Conservation (phyloP, 176 grass and related monocot species). For the Bromus sterilis region DNA sequence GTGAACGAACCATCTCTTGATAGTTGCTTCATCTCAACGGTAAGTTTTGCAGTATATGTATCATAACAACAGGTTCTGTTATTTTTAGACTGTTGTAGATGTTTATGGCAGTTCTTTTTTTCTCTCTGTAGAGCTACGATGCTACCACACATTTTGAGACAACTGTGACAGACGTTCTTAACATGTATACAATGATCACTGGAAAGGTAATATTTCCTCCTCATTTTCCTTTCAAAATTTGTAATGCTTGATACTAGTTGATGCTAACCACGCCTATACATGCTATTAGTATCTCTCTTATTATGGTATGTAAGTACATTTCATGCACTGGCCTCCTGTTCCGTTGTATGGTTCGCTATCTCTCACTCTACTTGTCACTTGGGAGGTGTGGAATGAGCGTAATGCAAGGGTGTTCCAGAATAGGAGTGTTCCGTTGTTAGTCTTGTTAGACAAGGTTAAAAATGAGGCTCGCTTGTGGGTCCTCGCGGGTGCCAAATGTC, state of each 20-base stretch:
- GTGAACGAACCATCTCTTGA: slow-evolving; percentile 83
- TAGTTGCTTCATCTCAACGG: slow-evolving; percentile 84
- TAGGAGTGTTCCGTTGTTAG: too few relatives aligned
- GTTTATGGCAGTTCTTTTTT: slow-evolving; percentile 12
- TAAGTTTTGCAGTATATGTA: slow-evolving; percentile 29
- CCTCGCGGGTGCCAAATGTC: too few relatives aligned
- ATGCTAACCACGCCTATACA: not conserved
- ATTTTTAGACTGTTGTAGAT: slow-evolving; percentile 4
- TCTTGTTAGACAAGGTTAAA: too few relatives aligned
- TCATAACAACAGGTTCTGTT: not conserved
- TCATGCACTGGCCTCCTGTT: not conserved
- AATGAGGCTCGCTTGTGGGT: too few relatives aligned
- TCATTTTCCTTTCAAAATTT: not conserved
- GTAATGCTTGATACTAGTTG: not conserved
- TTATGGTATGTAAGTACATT: not conserved
- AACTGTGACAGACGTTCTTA: slow-evolving; percentile 78
- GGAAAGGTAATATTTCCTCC: slow-evolving; percentile 53
- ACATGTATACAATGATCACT: slow-evolving; percentile 84
- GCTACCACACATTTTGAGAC: slow-evolving; percentile 95
- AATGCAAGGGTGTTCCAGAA: too few relatives aligned
- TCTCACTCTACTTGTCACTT: too few relatives aligned
- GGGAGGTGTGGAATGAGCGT: too few relatives aligned
- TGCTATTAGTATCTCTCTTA: not conserved
- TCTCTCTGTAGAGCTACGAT: slow-evolving; percentile 76
- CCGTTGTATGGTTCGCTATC: not conserved